Base-by-base conservation (phyloP, 1,284 basidiomycete genomes). In the Ceratobasidium sp. region DNA sequence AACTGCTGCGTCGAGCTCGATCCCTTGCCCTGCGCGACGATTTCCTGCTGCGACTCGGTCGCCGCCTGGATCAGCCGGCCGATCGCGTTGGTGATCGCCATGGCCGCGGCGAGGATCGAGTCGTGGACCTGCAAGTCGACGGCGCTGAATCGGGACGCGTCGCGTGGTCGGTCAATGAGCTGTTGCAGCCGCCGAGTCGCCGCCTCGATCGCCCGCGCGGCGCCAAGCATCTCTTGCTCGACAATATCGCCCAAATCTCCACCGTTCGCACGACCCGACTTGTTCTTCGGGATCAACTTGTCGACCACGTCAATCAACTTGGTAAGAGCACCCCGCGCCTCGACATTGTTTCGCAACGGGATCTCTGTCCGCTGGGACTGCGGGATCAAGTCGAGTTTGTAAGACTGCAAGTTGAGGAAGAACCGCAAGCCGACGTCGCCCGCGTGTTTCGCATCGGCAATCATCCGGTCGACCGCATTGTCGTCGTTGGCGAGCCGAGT, bases 101-200 rank as follows among this genome's bases (percentile, higher is more conserved):
- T 87, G 2, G 97, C 94, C 5, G 97, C 93, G 49, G 92, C 87
- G 53, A 99, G 88, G 79, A 99, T 99, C 31, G 97, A 94, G 82
- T 99, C 98, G 86, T 99, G 98, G 64, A 99, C 97, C 82, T 98
- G 94, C 19, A 98, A 83, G 81, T 99, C 97, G 76, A 98, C 88
- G 13, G 94, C 93, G 76, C 89, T 94, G 87, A 92, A 96, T 71
- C 93, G 90, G 46, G 86, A 86, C 1, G 90, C 89, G 81, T 97
- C 94, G 77, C 91, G 91, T 11, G 96, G 95, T 53, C 96, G 91
- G 24, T 90, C 86, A 87, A 98, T 96, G 79, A 99, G 90, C 77
- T 92, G 88, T 82, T 97, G 94, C 53, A 99, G 83, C 74, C 95
- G 92, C 81, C 90, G 88, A 0, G 96, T 99, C 1, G 98, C 98